phyloP scores from a whole-genome alignment of 2,329 filamentous ascomycete species.

The Aureobasidium leucospermi region DNA sequence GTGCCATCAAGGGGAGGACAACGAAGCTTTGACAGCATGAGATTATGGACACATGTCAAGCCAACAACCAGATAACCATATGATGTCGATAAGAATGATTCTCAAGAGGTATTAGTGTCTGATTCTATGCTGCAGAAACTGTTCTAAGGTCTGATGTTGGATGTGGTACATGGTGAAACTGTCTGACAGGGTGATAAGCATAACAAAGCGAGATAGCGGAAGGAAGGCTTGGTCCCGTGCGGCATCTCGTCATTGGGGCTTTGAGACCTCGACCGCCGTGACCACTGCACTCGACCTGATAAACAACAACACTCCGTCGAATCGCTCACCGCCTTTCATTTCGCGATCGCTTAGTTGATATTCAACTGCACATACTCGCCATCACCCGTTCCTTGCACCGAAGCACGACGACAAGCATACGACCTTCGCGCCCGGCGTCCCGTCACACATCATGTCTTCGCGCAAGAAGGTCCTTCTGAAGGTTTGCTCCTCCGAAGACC shows the following conservation, averaged over 20 bases:
- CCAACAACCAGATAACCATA: too few relatives aligned
- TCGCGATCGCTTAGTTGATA: background rate
- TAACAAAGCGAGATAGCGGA: conserved; percentile 3
- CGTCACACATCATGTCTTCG: conserved; percentile 26
- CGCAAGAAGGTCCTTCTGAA: conserved; percentile 34
- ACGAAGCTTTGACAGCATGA: too few relatives aligned
- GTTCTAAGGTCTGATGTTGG: background rate
- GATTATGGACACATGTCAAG: too few relatives aligned
- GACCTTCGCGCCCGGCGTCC: conserved; percentile 4
- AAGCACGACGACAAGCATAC: background rate
- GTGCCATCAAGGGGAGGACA: too few relatives aligned
- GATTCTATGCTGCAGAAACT: too few relatives aligned
- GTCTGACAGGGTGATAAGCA: background rate
- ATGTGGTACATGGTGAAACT: background rate
- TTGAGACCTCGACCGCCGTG: conserved; percentile 8
- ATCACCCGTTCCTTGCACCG: background rate
- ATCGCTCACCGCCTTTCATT: conserved; percentile 2
- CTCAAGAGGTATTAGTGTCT: too few relatives aligned
- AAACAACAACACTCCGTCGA: conserved; percentile 5
- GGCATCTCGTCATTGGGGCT: conserved; percentile 8
- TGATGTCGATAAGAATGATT: too few relatives aligned
- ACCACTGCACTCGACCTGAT: conserved; percentile 3
- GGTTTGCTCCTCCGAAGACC: conserved; percentile 17
- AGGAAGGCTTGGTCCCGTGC: conserved; percentile 1
- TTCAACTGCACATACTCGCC: background rate